Evolutionary conservation across 2,329 filamentous ascomycete genomes (phyloP), one percentile per base, ranked within the genome.

Genomic region (Diaporthe velutina): DNA sequence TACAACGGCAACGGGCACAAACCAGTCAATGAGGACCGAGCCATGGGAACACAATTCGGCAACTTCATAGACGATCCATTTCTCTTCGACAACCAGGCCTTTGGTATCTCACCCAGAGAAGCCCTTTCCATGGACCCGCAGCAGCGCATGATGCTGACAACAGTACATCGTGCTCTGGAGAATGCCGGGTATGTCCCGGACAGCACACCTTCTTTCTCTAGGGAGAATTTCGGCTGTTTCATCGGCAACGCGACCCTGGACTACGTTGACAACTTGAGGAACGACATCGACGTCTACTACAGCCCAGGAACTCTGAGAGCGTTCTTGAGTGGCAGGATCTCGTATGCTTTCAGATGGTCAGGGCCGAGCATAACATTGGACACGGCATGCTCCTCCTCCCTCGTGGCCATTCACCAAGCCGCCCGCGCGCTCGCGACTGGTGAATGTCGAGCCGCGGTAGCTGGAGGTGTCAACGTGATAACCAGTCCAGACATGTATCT

Each of bases 91-190:
- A 60, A 60, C 33, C 10, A 60, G 22, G 57, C 22, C 35, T 60
- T 60, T 13, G 57, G 10, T 0, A 60, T 60, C 5, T 60, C 57
- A 9, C 76, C 82, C 6, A 80, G 81, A 5, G 84, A 85, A 78
- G 80, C 79, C n/a, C 77, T 77, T 12, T 77, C 81, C 4, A 83
- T 83, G 77, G 85, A 86, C 75, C 85, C 85, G 12, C 83, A 85
- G 73, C 83, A 85, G 50, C 80, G 84, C 9, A 71, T 82, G 6
- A 58, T 83, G 2, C 80, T 86, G 3, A 82, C 86, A 74, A 80
- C 79, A 0, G 83, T 85, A 0, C 87, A 86, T 76, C 82, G 87
- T 50, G 82, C 82, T 1, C 70, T 85, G 2, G 81, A 83, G 67
- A 60, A 75, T n/a, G 57, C 70, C 1, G 79, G 79, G 22, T 80